A percentile compares a stretch with the other conserved stretches of the same genome.
These are phyloP conservation scores for Jatropha multifida DNA, from an alignment of 441 rosid genomes.

Conservation along the genomic window DNA sequence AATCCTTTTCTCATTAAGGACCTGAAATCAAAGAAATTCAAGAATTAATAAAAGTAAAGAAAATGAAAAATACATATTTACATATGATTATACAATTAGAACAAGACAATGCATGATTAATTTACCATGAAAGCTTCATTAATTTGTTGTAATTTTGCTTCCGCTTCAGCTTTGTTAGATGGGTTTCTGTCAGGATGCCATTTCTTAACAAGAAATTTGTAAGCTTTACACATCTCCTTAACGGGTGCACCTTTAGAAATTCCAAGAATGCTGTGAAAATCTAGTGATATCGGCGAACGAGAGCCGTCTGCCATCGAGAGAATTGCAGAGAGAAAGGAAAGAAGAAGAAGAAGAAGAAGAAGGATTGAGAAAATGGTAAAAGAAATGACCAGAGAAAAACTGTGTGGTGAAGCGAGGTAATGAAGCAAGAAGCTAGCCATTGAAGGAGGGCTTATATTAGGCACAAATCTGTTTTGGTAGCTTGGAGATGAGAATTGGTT, in stretches of 20 bases:
- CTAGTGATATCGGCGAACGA: slow-evolving; percentile 24
- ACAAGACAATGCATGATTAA: no score
- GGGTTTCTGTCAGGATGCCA: slow-evolving; percentile 40
- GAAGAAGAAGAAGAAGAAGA: neutral
- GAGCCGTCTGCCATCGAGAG: slow-evolving; percentile 42
- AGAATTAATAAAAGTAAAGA: neutral
- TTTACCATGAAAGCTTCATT: slow-evolving; percentile 37
- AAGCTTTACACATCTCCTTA: slow-evolving; percentile 49
- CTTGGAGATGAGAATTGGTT: neutral
- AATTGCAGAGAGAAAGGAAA: neutral
- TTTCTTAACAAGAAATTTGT: slow-evolving; percentile 56
- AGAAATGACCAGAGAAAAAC: neutral
- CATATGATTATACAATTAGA: no score
- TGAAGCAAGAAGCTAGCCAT: neutral
- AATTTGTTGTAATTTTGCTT: slow-evolving; percentile 22
- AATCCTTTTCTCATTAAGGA: slow-evolving; percentile 4
- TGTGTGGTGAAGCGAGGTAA: neutral
- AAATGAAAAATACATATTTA: neutral
- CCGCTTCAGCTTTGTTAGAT: slow-evolving; percentile 36
- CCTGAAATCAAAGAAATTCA: slow-evolving; percentile 17
- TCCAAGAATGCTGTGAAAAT: slow-evolving; percentile 42
- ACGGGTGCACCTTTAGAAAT: slow-evolving; percentile 20
- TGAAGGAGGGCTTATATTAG: neutral
- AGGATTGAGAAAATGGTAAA: neutral
- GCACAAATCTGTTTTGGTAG: neutral